Evolutionary conservation across 805 yeast genomes (phyloP).

Genomic region (Lachancea nothofagi): DNA sequence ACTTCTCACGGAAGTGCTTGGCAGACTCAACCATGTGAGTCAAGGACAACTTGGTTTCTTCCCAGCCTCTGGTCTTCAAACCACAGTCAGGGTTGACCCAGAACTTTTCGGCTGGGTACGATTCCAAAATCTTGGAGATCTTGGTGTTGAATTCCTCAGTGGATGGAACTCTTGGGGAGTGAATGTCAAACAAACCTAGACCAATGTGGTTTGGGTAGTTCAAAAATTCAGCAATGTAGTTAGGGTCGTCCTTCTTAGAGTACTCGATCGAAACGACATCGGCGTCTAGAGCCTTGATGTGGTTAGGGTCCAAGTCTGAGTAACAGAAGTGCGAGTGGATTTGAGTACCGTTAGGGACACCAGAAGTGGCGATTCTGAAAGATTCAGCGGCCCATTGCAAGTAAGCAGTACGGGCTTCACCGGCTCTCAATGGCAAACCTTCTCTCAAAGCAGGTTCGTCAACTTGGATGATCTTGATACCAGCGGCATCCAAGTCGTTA

Average conservation of each 20-base stretch:
- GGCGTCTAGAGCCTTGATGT: slow-evolving; percentile 98
- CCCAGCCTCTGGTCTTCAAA: slow-evolving; percentile 99
- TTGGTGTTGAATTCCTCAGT: slow-evolving; percentile 92
- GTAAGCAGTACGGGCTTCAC: slow-evolving; percentile 94
- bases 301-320: slow-evolving; percentile 99
- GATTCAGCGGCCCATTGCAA: slow-evolving; percentile 99
- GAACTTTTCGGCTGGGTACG: slow-evolving; percentile 95
- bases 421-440: slow-evolving; percentile 98
- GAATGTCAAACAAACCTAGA: slow-evolving; percentile 97
- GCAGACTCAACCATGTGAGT: slow-evolving; percentile 99
- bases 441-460: slow-evolving; percentile 99
- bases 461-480: slow-evolving; percentile 96
- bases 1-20: slow-evolving; percentile 79
- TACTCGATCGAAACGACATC: slow-evolving; percentile 99
- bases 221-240: slow-evolving; percentile 95
- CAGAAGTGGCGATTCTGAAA: slow-evolving; percentile 98
- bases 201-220: slow-evolving; percentile 99
- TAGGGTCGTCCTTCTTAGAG: slow-evolving; percentile 99
- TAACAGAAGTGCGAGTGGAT: slow-evolving; percentile 99
- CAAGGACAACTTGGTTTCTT: slow-evolving; percentile 89
- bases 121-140: slow-evolving; percentile 90
- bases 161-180: slow-evolving; percentile 99
- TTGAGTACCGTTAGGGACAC: slow-evolving; percentile 92
- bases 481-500: slow-evolving; percentile 95
- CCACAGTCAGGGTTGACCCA: slow-evolving; percentile 99